phyloP scores from a whole-genome alignment of 2,329 filamentous ascomycete genomes.

The Bipolaris bicolor region DNA sequence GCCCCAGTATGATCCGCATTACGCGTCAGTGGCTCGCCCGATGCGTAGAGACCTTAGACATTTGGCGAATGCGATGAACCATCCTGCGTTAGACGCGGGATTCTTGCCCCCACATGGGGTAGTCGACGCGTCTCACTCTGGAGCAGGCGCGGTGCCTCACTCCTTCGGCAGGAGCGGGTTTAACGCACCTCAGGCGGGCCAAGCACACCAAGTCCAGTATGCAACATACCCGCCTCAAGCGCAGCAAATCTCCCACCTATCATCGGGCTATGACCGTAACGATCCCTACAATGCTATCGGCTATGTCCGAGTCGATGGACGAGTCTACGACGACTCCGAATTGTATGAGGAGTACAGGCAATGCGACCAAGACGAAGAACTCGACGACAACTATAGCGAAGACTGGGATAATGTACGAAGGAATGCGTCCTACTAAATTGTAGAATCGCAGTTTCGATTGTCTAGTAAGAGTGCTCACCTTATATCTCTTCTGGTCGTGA shows the following conservation, averaged over 20 bases:
- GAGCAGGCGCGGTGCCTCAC: no score
- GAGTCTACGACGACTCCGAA: constrained; percentile 1
- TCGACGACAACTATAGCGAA: not conserved
- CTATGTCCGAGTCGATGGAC: not conserved
- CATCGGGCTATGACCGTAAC: not conserved
- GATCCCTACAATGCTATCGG: constrained; percentile 9
- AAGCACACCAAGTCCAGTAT: not conserved
- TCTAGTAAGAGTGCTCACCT: not conserved
- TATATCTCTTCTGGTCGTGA: not conserved
- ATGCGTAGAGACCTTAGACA: not conserved
- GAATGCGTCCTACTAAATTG: not conserved
- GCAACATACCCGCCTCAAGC: not conserved
- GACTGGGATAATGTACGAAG: not conserved
- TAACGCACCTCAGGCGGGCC: not conserved
- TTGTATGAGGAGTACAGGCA: constrained; percentile 6
- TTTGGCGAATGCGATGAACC: not conserved
- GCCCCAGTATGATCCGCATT: not conserved
- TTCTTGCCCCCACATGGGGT: not conserved
- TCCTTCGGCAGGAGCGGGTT: not conserved
- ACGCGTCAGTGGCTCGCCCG: not conserved
- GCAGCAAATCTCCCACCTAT: not conserved
- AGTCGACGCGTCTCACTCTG: not conserved
- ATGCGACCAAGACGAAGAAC: not conserved
- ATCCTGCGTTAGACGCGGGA: not conserved
- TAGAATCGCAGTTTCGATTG: not conserved